These are phyloP conservation scores for Paramecium bursaria DNA, from an alignment of 73 alveolate genomes.

Conservation along the genomic window DNA sequence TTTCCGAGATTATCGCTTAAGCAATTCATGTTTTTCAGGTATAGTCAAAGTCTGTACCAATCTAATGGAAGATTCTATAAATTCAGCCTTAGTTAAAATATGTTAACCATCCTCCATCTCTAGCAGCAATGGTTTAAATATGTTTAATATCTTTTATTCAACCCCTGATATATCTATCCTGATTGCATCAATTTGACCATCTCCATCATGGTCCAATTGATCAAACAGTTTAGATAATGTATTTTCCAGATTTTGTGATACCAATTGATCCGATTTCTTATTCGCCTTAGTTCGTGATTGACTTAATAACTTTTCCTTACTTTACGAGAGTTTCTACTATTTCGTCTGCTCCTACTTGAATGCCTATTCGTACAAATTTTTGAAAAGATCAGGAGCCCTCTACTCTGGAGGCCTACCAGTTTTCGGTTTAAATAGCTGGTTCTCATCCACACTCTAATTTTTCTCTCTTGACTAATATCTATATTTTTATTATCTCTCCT, in stretches of 20 bases:
- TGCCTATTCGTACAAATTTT: slow-evolving; percentile 41
- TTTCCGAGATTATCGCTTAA: slow-evolving; percentile 26
- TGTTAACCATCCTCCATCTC: slow-evolving; percentile 58
- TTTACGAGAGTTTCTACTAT: not conserved
- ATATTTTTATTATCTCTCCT: slow-evolving; percentile 39
- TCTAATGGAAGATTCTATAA: slow-evolving; percentile 21
- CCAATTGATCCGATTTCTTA: slow-evolving; percentile 26
- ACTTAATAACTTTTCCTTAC: not conserved
- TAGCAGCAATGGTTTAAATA: slow-evolving; percentile 13
- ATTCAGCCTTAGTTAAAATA: slow-evolving; percentile 6
- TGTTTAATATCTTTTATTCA: not conserved
- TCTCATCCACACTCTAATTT: slow-evolving; percentile 49
- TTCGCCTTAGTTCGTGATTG: slow-evolving; percentile 38
- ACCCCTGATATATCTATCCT: slow-evolving; percentile 3
- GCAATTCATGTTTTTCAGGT: slow-evolving; percentile 24
- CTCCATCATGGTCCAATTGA: slow-evolving; percentile 16
- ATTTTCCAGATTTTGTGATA: not conserved
- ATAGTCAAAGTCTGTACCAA: not conserved
- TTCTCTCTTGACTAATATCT: slow-evolving; percentile 21
- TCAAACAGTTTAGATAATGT: slow-evolving; percentile 27
- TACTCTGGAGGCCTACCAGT: slow-evolving; percentile 57
- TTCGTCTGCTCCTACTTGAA: not conserved
- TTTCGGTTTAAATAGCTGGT: slow-evolving; percentile 29
- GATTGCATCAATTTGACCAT: slow-evolving; percentile 51
- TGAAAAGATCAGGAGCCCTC: slow-evolving; percentile 36